These are phyloP conservation scores for Cladophialophora yegresii DNA, from an alignment of 2,329 filamentous ascomycete genomes.

Conservation along the genomic window DNA sequence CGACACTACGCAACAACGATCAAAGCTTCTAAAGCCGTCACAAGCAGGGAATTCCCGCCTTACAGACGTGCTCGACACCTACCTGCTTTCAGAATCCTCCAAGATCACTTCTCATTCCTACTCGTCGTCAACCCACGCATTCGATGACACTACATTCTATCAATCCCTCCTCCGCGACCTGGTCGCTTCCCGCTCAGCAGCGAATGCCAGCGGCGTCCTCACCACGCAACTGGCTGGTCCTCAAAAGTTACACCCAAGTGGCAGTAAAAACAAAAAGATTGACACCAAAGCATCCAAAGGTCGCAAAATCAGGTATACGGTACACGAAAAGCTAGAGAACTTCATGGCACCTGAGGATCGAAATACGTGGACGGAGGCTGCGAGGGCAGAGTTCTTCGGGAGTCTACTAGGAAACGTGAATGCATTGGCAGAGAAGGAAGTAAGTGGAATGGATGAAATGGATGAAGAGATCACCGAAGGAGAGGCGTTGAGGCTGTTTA, in stretches of 20 bases:
- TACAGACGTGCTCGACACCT: slow-evolving; percentile 48
- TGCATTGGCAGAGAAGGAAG: slow-evolving; percentile 61
- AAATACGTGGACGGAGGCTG: slow-evolving; percentile 81
- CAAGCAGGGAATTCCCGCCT: slow-evolving; percentile 50
- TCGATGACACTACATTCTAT: slow-evolving; percentile 95
- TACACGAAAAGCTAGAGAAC: slow-evolving; percentile 96
- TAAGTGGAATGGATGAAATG: slow-evolving; percentile 49
- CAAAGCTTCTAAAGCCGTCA: slow-evolving; percentile 61
- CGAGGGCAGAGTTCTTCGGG: slow-evolving; percentile 74
- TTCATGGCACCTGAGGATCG: slow-evolving; percentile 79
- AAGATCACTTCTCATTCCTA: slow-evolving; percentile 36
- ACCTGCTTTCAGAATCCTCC: slow-evolving; percentile 46
- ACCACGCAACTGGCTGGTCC: slow-evolving; percentile 50
- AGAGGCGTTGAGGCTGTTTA: slow-evolving; percentile 42
- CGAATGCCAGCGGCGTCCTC: slow-evolving; percentile 44
- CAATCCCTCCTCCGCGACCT: slow-evolving; percentile 89
- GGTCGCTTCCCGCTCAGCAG: slow-evolving; percentile 71
- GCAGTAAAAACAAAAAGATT: slow-evolving; percentile 68
- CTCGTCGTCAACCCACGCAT: slow-evolving; percentile 61
- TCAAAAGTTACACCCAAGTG: slow-evolving; percentile 45
- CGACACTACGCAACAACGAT: slow-evolving; percentile 58
- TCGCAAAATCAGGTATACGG: slow-evolving; percentile 87
- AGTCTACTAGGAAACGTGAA: slow-evolving; percentile 72
- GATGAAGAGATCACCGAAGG: slow-evolving; percentile 36
- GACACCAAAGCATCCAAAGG: slow-evolving; percentile 96